Percentiles rank a stretch among this genome's conserved stretches.
phyloP scores from a whole-genome alignment of 177 flowering plant genomes.

The Vitis hybrid region DNA sequence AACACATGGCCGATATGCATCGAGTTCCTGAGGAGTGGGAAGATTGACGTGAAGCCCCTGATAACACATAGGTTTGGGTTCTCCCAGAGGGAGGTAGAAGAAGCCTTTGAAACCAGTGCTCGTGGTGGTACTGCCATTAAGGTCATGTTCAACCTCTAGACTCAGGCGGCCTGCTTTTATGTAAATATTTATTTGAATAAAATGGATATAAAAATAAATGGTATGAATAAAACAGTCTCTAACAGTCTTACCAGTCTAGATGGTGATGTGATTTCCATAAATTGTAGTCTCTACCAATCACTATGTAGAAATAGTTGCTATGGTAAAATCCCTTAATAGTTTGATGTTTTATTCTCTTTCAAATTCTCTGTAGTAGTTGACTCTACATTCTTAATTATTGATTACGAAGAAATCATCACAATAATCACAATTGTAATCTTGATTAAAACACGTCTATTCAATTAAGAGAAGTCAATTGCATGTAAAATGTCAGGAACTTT shows the following conservation, averaged over 20 bases:
- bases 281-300: too few species aligned
- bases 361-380: too few species aligned
- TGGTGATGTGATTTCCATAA: too few species aligned
- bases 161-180: not conserved
- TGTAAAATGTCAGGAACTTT: too few species aligned
- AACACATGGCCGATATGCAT: conserved; percentile 97
- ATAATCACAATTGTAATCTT: too few species aligned
- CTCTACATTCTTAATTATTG: too few species aligned
- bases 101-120: conserved; percentile 96
- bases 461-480: too few species aligned
- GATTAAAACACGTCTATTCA: too few species aligned
- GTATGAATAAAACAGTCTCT: not conserved
- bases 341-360: too few species aligned
- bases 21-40: conserved; percentile 82
- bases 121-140: conserved; percentile 89
- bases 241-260: not conserved
- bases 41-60: conserved; percentile 95
- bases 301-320: too few species aligned
- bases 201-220: not conserved
- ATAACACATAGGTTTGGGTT: conserved; percentile 96
- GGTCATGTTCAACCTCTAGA: conserved; percentile 91
- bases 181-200: conserved; percentile 1
- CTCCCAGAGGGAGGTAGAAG: conserved; percentile 87
- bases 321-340: too few species aligned
- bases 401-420: too few species aligned